A percentile compares a stretch with the other conserved stretches of the same genome.
These are phyloP conservation scores for Zygoascus tannicola DNA, from an alignment of 805 yeast genomes.

Conservation along the genomic window DNA sequence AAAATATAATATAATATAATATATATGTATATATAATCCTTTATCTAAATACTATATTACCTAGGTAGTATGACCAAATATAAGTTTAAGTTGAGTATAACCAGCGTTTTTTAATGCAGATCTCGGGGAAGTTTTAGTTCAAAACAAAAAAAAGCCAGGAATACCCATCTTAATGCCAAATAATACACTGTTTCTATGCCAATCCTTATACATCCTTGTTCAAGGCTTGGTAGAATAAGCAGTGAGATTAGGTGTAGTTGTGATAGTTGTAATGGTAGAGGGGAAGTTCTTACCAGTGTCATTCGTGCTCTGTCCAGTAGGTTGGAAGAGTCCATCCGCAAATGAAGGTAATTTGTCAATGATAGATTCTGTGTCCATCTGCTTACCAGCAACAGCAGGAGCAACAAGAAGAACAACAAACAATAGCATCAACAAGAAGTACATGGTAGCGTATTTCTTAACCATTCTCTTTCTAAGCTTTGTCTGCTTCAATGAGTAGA, in stretches of 20 bases:
- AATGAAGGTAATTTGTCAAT: slow-evolving; percentile 23
- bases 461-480: slow-evolving; percentile 97
- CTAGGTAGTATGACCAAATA: not conserved
- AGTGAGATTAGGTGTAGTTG: slow-evolving; percentile 42
- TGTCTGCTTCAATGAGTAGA: slow-evolving; percentile 92
- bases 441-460: slow-evolving; percentile 78
- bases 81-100: no score
- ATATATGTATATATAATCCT: not conserved
- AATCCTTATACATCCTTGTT: not conserved
- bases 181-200: not conserved
- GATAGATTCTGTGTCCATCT: slow-evolving; percentile 35
- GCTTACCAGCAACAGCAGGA: slow-evolving; percentile 77
- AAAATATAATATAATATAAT: no score
- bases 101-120: no score
- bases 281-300: slow-evolving; percentile 49
- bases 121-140: not conserved
- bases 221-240: slow-evolving; percentile 17
- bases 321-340: slow-evolving; percentile 73
- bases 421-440: slow-evolving; percentile 56
- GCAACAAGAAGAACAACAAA: slow-evolving; percentile 76
- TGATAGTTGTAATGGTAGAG: slow-evolving; percentile 36
- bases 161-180: not conserved
- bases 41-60: not conserved
- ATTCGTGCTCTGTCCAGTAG: slow-evolving; percentile 69
- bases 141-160: not conserved